phyloP scores from a whole-genome alignment of 345 rosid genomes.

The Brassica nigra region DNA sequence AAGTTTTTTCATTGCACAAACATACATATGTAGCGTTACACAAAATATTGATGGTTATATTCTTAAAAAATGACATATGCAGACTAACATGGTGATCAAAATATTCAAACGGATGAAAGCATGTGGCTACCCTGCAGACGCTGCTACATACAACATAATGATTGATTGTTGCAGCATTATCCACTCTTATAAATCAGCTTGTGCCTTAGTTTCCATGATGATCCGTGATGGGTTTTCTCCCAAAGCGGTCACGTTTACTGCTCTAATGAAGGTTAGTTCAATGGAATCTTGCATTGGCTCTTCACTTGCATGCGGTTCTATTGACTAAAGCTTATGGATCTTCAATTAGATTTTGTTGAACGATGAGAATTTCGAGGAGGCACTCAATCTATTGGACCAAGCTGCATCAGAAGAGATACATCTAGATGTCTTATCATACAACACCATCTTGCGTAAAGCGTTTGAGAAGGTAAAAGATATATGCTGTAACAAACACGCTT shows the following conservation, averaged over 20 bases:
- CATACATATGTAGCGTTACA: slow-evolving; percentile 6
- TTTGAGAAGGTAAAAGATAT: slow-evolving; percentile 41
- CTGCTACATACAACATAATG: slow-evolving; percentile 39
- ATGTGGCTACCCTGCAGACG: not conserved
- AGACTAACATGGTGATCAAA: slow-evolving; percentile 56
- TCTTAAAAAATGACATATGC: slow-evolving; percentile 32
- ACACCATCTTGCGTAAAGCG: slow-evolving; percentile 62
- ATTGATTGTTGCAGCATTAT: slow-evolving; percentile 65
- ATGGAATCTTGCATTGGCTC: not conserved
- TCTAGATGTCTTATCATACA: slow-evolving; percentile 58
- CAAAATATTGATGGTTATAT: slow-evolving; percentile 9
- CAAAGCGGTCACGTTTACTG: slow-evolving; percentile 45
- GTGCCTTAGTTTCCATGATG: slow-evolving; percentile 73
- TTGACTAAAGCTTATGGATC: slow-evolving; percentile 18
- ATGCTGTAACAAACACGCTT: no score
- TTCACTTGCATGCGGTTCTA: not conserved
- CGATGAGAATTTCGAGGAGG: slow-evolving; percentile 52
- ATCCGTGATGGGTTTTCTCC: slow-evolving; percentile 70
- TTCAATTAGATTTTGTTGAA: slow-evolving; percentile 58
- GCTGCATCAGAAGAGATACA: slow-evolving; percentile 50
- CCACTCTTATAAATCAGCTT: slow-evolving; percentile 56
- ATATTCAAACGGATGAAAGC: slow-evolving; percentile 48
- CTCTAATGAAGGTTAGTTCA: slow-evolving; percentile 56
- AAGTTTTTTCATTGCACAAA: slow-evolving; percentile 25
- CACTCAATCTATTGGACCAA: slow-evolving; percentile 57